Evolutionary conservation across 306 rosid species (phyloP), one percentile per base, ranked within the genome.

Genomic region (Prunus kanzakura): DNA sequence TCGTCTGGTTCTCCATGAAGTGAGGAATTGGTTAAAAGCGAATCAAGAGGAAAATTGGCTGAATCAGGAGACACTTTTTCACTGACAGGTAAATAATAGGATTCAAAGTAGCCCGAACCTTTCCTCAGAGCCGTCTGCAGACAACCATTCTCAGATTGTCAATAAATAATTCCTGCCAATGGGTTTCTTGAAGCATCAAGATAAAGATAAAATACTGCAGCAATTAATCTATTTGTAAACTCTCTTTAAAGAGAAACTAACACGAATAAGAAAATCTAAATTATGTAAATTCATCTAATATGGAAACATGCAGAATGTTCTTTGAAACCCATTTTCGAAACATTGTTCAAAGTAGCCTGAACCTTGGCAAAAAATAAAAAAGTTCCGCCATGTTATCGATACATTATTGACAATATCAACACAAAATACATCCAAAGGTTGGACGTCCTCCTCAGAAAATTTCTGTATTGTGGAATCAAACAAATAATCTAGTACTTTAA

Each of bases 51-150:
- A 80, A 96, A 96, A 75, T 88, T 84, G 62, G 96, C 89, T 6
- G 83, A 81, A 60, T 79, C 58, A 3, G 80, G 83, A 55, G 84
- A 78, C 22, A 75, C 79, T 71, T 84, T 85, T 83, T 74, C 90
- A 51, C 86, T 86, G 82, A 79, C 83, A 7, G 98, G 99, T 78
- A 96, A 82, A 87, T 88, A 96, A 86, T 87, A 96, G 45, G 97
- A 87, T 84, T 87, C 97, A 78, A 95, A 92, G 27, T 91, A 88
- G 63, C 74, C 72, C 71, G 88, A 67, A 76, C 86, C 83, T 81
- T 73, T 89, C 77, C 90, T 80, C 69, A 92, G 83, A 56, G 89
- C 83, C 22, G 96, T 93, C 99, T 96, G 97, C 96, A 88, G 85
- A 84, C 74, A 87, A 86, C 79, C 87, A 93, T 84, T 87, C 60